Base-by-base conservation (phyloP, 2,329 filamentous ascomycete genomes). In the Tympanopsis confertula region DNA sequence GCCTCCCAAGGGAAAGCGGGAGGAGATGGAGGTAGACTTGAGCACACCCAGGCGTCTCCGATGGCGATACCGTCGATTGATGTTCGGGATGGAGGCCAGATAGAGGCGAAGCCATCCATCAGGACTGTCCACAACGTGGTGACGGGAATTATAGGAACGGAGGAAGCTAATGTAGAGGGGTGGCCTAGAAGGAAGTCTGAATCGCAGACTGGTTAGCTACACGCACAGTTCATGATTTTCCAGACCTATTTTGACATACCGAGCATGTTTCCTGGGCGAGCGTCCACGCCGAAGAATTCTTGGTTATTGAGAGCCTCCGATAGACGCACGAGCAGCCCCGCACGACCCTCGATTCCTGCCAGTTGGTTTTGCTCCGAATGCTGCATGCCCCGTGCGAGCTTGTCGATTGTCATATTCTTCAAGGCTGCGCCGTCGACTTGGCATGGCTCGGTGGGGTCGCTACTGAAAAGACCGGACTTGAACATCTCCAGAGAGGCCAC, bases 181-280 rank as follows among this genome's bases (percentile, higher is more conserved):
- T 85, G 80, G 4, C 75, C 74, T 38, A 85, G 67, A n/a, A 85
- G 68, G 50, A 82, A 82, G 54, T 85, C 80, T 82, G 17, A 7
- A 33, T 46, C 19, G 4, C 5, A 19, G 28, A n/a, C 35, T 48
- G 42, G 50, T 49, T 39, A 52, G 44, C 39, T 48, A 35, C 41
- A 33, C 14, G 7, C 19, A 20, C n/a, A 45, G 33, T 19, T 14
- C 18, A 5, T 20, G 20, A 14, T 12, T n/a, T n/a, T 35, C 17
- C 20, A 35, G 35, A 30, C 18, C 10, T 26, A 19, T 22, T 12
- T 14, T n/a, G 26, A 18, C 66, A 45, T 65, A 81, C 78, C 78
- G 36, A 85, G 69, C 75, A 85, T 82, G 50, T 83, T 83, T 48
- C 81, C 80, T 15, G 80, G 80, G 44, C 80, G 65, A 17, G 68